Percentiles rank a stretch among this genome's conserved stretches.
phyloP scores from a whole-genome alignment of 2,329 filamentous ascomycete species.

The Xylariaceae sp. region DNA sequence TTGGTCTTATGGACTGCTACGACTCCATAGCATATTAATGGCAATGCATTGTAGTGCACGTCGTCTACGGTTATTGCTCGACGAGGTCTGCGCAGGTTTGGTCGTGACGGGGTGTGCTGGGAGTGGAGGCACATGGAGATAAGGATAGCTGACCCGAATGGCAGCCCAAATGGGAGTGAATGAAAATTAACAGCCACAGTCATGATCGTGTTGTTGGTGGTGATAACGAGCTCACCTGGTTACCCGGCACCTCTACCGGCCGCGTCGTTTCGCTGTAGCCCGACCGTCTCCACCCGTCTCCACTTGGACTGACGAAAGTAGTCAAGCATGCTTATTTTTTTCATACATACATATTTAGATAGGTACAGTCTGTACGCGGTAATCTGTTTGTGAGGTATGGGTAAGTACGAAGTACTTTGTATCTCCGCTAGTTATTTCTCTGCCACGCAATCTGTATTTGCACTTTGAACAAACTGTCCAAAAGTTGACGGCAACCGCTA shows the following conservation, averaged over 20 bases:
- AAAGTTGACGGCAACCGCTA: no score
- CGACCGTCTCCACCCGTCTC: background rate
- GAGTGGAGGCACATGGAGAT: background rate
- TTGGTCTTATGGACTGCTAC: slow-evolving; percentile 1
- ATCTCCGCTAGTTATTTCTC: no score
- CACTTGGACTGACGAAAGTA: background rate
- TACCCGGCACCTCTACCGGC: background rate
- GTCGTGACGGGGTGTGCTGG: background rate
- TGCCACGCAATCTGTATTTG: no score
- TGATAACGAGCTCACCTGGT: background rate
- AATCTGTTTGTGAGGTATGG: no score
- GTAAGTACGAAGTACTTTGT: no score
- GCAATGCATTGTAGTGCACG: no score
- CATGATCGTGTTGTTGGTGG: background rate
- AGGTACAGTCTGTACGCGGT: no score
- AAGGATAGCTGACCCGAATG: background rate
- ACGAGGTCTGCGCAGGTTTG: background rate
- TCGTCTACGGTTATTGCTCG: background rate
- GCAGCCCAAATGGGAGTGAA: no score
- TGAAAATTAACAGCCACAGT: background rate
- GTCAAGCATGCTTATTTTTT: background rate
- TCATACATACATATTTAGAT: no score
- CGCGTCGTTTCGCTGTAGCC: background rate
- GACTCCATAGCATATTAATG: background rate
- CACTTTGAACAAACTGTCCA: no score